Base-by-base conservation (phyloP, 163 green algal genomes). In the Prototheca wickerhamii region DNA sequence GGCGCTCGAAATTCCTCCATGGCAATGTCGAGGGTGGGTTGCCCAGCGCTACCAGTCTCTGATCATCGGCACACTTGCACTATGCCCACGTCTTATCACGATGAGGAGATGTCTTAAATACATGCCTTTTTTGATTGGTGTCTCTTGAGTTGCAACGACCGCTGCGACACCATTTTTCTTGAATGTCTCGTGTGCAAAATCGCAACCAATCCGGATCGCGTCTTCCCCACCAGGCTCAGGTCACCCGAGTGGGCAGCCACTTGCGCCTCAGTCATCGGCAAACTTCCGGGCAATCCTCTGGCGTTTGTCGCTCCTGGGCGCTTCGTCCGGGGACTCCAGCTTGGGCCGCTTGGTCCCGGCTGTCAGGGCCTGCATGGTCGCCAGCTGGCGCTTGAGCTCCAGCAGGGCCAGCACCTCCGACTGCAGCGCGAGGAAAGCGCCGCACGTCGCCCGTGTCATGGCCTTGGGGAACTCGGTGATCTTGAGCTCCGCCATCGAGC, bases 301-400 rank as follows among this genome's bases (percentile, higher is more conserved):
- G 32, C 62, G 33, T 28, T 68, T 68, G 28, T 68, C 62, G 3
- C 35, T 26, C 4, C 61, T 49, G 20, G 50, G 61, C 8, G 34
- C 50, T 6, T 30, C 33, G 6, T 60, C 50, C 18, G 7, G 20
- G 33, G 26, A 10, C 18, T 40, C 50, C 17, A 12, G 3, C 32
- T 26, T 61, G 25, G 25, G 32, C 17, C 61, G 15, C 31, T 56
- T 42, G 50, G n/a, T 53, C 6, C 32, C 52, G 44, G 33, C 52
- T 29, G 53, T 40, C 52, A 62, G 21, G 30, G 56, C 31, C 52
- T 76, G 68, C 51, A 57, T 67, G 37, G 65, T 51, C 37, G 61
- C 64, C 64, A 84, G 34, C 30, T 59, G 57, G 43, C 64, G 70
- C 65, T 76, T 79, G 0, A 84, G 60, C 46, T 89, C 77, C 46